Conservation (phyloP, 305 asterid species). For the Fraxinus dipetala region DNA sequence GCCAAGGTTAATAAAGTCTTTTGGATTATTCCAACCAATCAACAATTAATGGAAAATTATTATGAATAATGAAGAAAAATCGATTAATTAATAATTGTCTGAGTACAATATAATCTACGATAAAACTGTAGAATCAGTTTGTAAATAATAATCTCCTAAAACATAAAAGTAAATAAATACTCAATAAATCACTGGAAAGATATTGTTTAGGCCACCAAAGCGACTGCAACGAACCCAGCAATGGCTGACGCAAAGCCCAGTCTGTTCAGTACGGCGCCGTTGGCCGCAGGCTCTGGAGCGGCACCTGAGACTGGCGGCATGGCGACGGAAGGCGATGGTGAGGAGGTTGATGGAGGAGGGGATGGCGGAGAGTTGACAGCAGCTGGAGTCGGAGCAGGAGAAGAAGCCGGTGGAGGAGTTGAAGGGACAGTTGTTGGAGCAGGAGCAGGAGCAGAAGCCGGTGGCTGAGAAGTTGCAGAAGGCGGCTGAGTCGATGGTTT, state of each 20-base stretch:
- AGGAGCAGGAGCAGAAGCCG: neutral
- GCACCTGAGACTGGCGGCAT: constrained; percentile 18
- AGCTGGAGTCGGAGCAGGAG: constrained; percentile 16
- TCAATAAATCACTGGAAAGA: neutral
- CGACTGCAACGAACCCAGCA: constrained; percentile 25
- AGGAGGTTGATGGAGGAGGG: constrained; percentile 1
- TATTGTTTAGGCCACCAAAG: constrained; percentile 28
- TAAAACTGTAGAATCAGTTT: neutral
- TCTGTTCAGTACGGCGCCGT: constrained; percentile 29
- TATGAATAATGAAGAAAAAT: neutral
- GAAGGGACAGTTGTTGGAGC: constrained; percentile 1
- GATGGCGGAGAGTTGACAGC: constrained; percentile 18
- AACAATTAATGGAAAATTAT: neutral
- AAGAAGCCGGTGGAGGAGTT: constrained; percentile 14
- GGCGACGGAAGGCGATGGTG: constrained; percentile 32
- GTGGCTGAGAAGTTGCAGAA: constrained; percentile 22
- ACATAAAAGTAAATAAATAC: neutral
- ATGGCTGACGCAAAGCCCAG: constrained; percentile 24
- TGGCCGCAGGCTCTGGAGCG: constrained; percentile 23
- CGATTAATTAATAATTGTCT: neutral
- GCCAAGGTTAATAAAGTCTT: neutral
- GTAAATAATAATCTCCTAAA: neutral
- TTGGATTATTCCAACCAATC: neutral
- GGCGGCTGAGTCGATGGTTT: neutral
- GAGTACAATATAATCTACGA: neutral